Evolutionary conservation across 257 asterid species (phyloP).

Genomic region (Gentiana macrophylla): DNA sequence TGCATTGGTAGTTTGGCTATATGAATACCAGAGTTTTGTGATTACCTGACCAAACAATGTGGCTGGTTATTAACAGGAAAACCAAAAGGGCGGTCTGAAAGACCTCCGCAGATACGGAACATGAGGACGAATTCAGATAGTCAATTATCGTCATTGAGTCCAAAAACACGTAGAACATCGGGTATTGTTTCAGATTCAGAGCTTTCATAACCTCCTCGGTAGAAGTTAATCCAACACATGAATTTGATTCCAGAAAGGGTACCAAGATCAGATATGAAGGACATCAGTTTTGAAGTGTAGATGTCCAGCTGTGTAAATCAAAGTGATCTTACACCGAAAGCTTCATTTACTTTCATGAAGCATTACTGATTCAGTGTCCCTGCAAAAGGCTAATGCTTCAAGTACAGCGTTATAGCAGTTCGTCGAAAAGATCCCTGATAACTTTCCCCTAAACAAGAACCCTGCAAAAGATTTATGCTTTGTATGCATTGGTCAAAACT

Average conservation of each 20-base stretch:
- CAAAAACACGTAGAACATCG: constrained; percentile 44
- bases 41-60: not conserved
- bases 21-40: not conserved
- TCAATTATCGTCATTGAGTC: constrained; percentile 32
- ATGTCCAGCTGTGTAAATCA: too few species aligned
- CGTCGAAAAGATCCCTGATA: too few species aligned
- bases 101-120: constrained; percentile 60
- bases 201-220: constrained; percentile 21
- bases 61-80: constrained; percentile 35
- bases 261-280: too few species aligned
- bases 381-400: too few species aligned
- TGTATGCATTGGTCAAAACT: too few species aligned
- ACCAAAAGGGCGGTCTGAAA: constrained; percentile 43
- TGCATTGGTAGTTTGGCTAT: not conserved
- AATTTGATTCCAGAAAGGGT: not conserved
- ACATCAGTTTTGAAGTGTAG: too few species aligned
- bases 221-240: not conserved
- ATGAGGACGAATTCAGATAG: constrained; percentile 61
- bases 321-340: too few species aligned
- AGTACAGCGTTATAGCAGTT: too few species aligned
- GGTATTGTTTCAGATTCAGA: constrained; percentile 81
- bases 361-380: too few species aligned
- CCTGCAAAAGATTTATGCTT: too few species aligned
- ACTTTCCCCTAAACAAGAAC: too few species aligned
- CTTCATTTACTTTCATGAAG: too few species aligned